Conservation (phyloP, 495 filamentous ascomycete genomes). For the Paragyromitra xinjiangensis region DNA sequence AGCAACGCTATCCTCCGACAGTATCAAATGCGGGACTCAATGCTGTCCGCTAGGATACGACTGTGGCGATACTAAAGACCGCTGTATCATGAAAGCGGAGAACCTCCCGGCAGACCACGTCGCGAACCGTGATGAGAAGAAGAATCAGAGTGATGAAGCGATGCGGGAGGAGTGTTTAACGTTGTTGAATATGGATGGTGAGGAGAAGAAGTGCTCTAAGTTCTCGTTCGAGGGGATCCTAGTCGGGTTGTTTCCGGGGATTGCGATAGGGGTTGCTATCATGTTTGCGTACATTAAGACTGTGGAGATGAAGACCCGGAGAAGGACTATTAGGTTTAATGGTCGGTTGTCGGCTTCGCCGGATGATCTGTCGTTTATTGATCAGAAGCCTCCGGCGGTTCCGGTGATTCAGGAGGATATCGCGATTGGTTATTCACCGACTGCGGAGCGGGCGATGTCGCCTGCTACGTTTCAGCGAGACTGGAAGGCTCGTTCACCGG, state of each 20-base stretch:
- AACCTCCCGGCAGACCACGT: slow-evolving; percentile 48
- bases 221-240: slow-evolving; percentile 46
- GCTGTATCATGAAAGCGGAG: slow-evolving; percentile 49
- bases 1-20: neutral
- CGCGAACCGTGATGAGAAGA: slow-evolving; percentile 20
- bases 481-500: slow-evolving; percentile 27
- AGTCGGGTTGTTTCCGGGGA: slow-evolving; percentile 53
- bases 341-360: slow-evolving; percentile 41
- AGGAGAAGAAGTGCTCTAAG: neutral
- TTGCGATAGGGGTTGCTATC: slow-evolving; percentile 43
- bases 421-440: slow-evolving; percentile 36
- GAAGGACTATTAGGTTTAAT: slow-evolving; percentile 51
- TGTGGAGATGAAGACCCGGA: slow-evolving; percentile 46
- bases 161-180: neutral
- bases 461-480: slow-evolving; percentile 19
- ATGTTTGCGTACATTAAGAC: slow-evolving; percentile 51
- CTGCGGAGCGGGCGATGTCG: neutral
- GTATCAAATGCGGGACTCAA: slow-evolving; percentile 34
- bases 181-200: neutral
- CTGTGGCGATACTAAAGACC: slow-evolving; percentile 34
- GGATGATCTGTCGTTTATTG: slow-evolving; percentile 36
- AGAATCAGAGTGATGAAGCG: neutral
- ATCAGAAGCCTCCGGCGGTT: slow-evolving; percentile 28
- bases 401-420: slow-evolving; percentile 21
- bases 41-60: slow-evolving; percentile 55